Conservation (phyloP, 495 filamentous ascomycete genomes). For the Bacidia gigantensis region DNA sequence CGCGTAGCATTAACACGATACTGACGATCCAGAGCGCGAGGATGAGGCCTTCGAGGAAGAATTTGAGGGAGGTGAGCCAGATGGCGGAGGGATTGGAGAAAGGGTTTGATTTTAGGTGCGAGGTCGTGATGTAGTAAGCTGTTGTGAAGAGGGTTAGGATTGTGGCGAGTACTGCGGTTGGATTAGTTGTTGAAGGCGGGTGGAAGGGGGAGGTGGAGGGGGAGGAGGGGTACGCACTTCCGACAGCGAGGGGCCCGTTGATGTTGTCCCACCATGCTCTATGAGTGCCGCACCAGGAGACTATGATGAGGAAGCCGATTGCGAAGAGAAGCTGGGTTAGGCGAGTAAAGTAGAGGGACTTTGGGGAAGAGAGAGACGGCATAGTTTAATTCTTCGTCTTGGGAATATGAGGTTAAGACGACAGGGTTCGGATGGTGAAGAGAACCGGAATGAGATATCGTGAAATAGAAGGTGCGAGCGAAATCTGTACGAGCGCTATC, state of each 20-base stretch:
- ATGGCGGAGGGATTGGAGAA: constrained; percentile 9
- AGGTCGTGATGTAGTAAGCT: constrained; percentile 7
- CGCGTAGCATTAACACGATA: constrained; percentile 13
- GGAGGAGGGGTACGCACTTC: constrained; percentile 2
- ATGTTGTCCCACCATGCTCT: constrained; percentile 20
- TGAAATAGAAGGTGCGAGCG: not conserved
- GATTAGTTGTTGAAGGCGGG: not conserved
- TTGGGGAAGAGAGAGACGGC: not conserved
- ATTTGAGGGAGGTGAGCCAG: constrained; percentile 5
- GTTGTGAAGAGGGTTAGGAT: constrained; percentile 15
- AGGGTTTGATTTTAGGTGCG: constrained; percentile 15
- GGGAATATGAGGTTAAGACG: not conserved
- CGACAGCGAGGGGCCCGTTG: constrained; percentile 16
- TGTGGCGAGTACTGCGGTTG: constrained; percentile 11
- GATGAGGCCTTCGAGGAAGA: constrained; percentile 8
- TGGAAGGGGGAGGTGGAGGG: not conserved
- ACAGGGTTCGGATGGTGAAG: not conserved
- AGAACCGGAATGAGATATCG: not conserved
- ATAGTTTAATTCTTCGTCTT: not conserved
- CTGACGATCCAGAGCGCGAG: constrained; percentile 18
- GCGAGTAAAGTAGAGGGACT: constrained; percentile 14
- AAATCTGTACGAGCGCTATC: not conserved
- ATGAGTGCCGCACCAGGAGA: constrained; percentile 16
- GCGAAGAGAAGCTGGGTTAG: constrained; percentile 15
- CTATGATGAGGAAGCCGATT: constrained; percentile 14